Conservation (phyloP, 2,329 filamentous ascomycete genomes). For the Chaetomium sp. region DNA sequence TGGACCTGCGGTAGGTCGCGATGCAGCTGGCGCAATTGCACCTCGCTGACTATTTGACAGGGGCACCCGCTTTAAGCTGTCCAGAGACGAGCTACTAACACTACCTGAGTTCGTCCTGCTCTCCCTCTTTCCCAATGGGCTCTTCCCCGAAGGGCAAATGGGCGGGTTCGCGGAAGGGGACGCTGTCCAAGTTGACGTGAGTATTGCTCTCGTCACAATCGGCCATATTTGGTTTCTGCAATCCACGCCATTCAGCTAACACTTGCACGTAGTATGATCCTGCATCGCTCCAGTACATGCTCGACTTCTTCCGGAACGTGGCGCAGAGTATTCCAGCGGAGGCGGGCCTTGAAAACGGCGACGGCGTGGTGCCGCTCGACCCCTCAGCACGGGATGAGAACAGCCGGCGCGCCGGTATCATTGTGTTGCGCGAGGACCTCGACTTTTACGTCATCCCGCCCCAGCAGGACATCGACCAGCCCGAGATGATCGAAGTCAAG, state of each 20-base stretch:
- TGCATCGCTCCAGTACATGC: slow-evolving; percentile 95
- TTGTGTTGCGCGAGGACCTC: slow-evolving; percentile 91
- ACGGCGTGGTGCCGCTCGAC: slow-evolving; percentile 68
- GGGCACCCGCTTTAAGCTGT: slow-evolving; percentile 90
- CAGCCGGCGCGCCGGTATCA: slow-evolving; percentile 92
- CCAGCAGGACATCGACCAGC: slow-evolving; percentile 75
- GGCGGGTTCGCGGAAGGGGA: slow-evolving; percentile 90
- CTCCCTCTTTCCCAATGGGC: slow-evolving; percentile 97
- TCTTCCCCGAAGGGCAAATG: slow-evolving; percentile 95
- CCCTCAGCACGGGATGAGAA: slow-evolving; percentile 72
- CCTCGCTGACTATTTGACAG: slow-evolving; percentile 50
- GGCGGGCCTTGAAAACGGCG: slow-evolving; percentile 60
- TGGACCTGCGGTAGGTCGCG: slow-evolving; percentile 81
- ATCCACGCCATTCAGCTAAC: not conserved
- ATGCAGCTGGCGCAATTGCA: slow-evolving; percentile 1
- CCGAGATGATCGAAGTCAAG: slow-evolving; percentile 96
- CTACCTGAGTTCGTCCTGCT: slow-evolving; percentile 95
- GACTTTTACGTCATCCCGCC: slow-evolving; percentile 98
- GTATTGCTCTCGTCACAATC: slow-evolving; percentile 26
- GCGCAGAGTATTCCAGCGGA: slow-evolving; percentile 91
- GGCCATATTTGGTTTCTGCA: not conserved
- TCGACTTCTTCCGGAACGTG: slow-evolving; percentile 95
- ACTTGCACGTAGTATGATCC: slow-evolving; percentile 81
- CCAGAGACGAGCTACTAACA: slow-evolving; percentile 90
- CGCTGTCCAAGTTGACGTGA: slow-evolving; percentile 93